Evolutionary conservation across 2,329 filamentous ascomycete genomes (phyloP).

Genomic region (Pseudohalonectria lignicola): DNA sequence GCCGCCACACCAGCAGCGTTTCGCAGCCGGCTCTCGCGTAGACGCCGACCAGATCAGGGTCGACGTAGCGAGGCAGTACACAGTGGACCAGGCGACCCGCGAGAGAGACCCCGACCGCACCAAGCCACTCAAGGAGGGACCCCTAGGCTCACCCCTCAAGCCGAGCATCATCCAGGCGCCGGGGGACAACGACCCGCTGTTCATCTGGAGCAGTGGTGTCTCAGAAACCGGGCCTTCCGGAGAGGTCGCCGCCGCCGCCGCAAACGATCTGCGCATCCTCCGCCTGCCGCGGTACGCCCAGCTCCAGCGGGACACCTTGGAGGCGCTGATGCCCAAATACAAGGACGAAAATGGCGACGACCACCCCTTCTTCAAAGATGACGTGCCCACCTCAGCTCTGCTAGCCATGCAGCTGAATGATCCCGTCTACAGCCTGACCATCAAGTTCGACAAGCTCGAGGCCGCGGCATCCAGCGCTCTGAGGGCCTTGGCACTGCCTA

Average conservation of each 20-base stretch:
- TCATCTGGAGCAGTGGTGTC: not conserved
- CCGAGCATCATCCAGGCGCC: not conserved
- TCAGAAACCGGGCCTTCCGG: not conserved
- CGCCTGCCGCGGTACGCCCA: not conserved
- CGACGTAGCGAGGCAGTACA: conserved; percentile 14
- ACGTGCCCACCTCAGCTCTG: conserved; percentile 6
- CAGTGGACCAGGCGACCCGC: conserved; percentile 7
- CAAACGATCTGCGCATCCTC: conserved; percentile 5
- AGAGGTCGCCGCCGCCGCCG: too few relatives aligned
- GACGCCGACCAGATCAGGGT: conserved; percentile 6
- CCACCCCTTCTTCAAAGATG: not conserved
- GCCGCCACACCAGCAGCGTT: conserved; percentile 26
- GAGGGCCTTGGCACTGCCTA: not conserved
- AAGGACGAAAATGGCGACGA: not conserved
- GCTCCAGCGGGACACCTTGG: not conserved
- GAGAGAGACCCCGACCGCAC: conserved; percentile 3
- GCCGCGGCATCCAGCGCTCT: not conserved
- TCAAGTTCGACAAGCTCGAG: not conserved
- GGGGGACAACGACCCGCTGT: not conserved
- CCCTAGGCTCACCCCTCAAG: too few relatives aligned
- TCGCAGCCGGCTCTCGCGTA: conserved; percentile 12
- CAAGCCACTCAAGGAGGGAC: conserved; percentile 2
- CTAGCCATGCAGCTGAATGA: conserved; percentile 13
- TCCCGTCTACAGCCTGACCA: conserved; percentile 8
- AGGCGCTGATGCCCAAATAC: not conserved